These are phyloP conservation scores for Gossypium arboreum DNA, from an alignment of 345 rosid species.

Conservation along the genomic window DNA sequence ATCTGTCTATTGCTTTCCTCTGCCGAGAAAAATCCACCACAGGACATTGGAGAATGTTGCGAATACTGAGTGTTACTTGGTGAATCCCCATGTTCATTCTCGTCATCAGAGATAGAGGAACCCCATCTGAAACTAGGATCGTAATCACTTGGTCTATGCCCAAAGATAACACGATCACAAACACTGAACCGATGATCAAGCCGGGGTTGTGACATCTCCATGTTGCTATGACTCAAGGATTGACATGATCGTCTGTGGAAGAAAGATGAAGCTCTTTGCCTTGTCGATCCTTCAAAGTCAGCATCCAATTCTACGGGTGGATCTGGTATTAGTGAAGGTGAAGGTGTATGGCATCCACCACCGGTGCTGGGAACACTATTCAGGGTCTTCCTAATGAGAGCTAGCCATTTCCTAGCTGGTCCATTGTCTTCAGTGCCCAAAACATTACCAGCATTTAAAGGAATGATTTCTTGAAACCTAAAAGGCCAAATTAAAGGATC, in stretches of 20 bases:
- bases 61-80: slow-evolving; percentile 39
- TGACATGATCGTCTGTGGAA: slow-evolving; percentile 77
- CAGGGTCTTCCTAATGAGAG: slow-evolving; percentile 80
- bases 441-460: slow-evolving; percentile 96
- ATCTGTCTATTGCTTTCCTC: slow-evolving; percentile 53
- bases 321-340: slow-evolving; percentile 83
- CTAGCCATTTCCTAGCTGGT: slow-evolving; percentile 94
- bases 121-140: slow-evolving; percentile 61
- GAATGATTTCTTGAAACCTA: slow-evolving; percentile 98
- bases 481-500: slow-evolving; percentile 9
- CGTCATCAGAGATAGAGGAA: slow-evolving; percentile 67
- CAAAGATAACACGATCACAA: slow-evolving; percentile 68
- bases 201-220: slow-evolving; percentile 38
- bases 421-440: slow-evolving; percentile 90
- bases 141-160: slow-evolving; percentile 54
- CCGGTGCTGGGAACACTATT: slow-evolving; percentile 73
- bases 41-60: slow-evolving; percentile 43
- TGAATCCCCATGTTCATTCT: slow-evolving; percentile 60
- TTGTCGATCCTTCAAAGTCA: slow-evolving; percentile 70
- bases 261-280: slow-evolving; percentile 52
- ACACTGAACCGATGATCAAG: slow-evolving; percentile 74
- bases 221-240: slow-evolving; percentile 58
- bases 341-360: slow-evolving; percentile 58
- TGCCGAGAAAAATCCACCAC: slow-evolving; percentile 41
- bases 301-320: slow-evolving; percentile 84